phyloP scores from a whole-genome alignment of 345 rosid species.

The Corchorus capsularis region DNA sequence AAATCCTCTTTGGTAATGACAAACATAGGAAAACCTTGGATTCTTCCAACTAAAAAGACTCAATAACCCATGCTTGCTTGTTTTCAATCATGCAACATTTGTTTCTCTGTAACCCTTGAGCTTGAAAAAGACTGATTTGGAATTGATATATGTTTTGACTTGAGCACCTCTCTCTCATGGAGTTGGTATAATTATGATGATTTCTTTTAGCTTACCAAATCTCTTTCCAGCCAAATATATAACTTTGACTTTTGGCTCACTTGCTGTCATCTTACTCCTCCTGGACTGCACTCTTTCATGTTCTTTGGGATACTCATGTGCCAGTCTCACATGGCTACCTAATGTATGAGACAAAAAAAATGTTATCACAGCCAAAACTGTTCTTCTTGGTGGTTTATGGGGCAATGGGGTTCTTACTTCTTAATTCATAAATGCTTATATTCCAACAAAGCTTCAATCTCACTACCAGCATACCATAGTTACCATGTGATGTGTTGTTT shows the following conservation, averaged over 20 bases:
- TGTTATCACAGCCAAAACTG: background rate
- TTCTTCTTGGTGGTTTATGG: background rate
- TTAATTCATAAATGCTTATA: too few species aligned
- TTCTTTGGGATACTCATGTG: background rate
- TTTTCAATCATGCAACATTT: background rate
- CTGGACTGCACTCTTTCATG: background rate
- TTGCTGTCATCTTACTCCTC: background rate
- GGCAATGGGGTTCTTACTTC: too few species aligned
- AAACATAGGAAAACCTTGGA: constrained; percentile 1
- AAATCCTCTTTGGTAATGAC: background rate
- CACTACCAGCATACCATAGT: too few species aligned
- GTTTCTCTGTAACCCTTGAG: background rate
- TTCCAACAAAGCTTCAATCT: background rate
- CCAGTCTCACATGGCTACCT: constrained; percentile 2
- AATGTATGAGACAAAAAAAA: background rate
- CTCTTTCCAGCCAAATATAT: background rate
- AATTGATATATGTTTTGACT: constrained; percentile 23
- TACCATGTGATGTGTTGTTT: background rate
- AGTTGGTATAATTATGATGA: constrained; percentile 16
- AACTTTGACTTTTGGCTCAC: constrained; percentile 12
- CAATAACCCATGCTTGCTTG: background rate
- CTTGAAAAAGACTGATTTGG: constrained; percentile 11
- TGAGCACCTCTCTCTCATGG: background rate
- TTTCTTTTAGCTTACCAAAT: constrained; percentile 18
- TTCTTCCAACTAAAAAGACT: constrained; percentile 4